Percentiles rank a stretch among this genome's conserved stretches.
Conservation (phyloP, 352 stramenopile genomes). For the Pythium rhizo-oryzae region DNA sequence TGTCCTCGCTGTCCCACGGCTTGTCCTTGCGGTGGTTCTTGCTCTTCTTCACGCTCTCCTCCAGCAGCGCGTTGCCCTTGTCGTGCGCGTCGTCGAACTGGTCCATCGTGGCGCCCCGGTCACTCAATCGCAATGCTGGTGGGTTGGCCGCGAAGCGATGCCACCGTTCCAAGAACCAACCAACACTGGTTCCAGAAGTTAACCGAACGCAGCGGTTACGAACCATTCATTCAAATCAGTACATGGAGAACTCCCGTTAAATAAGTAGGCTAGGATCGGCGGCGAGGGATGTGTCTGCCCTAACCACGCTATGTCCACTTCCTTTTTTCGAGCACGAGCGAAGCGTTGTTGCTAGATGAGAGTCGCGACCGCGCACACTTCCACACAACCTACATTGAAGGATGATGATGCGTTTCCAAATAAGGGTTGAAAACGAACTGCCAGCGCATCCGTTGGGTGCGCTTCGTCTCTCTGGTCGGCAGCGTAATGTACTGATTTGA, state of each 20-base stretch:
- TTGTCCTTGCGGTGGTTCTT: conserved; percentile 99
- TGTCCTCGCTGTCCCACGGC: conserved; percentile 97
- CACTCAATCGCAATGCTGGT: conserved; percentile 1
- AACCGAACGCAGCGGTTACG: conserved; percentile 13
- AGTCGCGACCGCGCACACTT: background rate
- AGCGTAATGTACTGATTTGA: background rate
- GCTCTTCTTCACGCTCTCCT: conserved; percentile 44
- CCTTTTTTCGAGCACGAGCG: background rate
- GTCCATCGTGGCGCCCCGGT: conserved; percentile 44
- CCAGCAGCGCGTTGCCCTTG: conserved; percentile 35
- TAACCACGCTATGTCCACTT: conserved; percentile 26
- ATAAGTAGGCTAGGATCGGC: background rate
- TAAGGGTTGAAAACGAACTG: background rate
- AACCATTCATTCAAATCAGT: conserved; percentile 16
- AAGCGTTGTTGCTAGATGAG: conserved; percentile 15
- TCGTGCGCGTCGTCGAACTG: conserved; percentile 58
- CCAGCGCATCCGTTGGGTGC: background rate
- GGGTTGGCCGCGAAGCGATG: conserved; percentile 20
- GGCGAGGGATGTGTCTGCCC: conserved; percentile 19
- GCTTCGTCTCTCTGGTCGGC: background rate
- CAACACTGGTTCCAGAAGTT: conserved; percentile 26
- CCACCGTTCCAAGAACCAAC: conserved; percentile 28
- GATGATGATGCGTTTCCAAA: background rate
- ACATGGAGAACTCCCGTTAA: background rate
- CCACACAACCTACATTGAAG: too few species aligned